A percentile compares a stretch with the other conserved stretches of the same genome.
phyloP scores from a whole-genome alignment of 805 yeast species.

The Candida alai region DNA sequence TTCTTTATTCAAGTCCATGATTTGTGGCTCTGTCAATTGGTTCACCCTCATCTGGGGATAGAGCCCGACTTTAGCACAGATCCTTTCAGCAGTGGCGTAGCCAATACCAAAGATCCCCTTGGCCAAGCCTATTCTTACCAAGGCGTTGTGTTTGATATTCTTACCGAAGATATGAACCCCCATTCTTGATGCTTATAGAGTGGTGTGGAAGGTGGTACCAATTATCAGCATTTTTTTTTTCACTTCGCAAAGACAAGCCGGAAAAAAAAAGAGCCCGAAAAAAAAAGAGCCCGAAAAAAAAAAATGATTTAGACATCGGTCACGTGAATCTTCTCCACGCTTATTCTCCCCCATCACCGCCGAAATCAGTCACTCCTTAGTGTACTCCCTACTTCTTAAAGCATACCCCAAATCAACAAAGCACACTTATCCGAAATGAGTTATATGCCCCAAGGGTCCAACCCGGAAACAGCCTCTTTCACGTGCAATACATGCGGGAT shows the following conservation, averaged over 20 bases:
- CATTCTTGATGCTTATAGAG: slow-evolving; percentile 22
- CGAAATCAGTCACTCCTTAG: too few species aligned
- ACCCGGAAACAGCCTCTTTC: slow-evolving; percentile 23
- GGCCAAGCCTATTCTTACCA: slow-evolving; percentile 59
- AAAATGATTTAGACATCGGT: too few species aligned
- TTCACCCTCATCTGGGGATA: slow-evolving; percentile 95
- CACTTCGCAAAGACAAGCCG: too few species aligned
- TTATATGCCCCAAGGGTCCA: slow-evolving; percentile 21
- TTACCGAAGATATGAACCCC: slow-evolving; percentile 45
- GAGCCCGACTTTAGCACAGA: slow-evolving; percentile 85
- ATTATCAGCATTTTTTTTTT: slow-evolving; percentile 1
- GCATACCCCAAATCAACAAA: too few species aligned
- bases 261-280: too few species aligned
- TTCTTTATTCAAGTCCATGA: slow-evolving; percentile 83
- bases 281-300: too few species aligned
- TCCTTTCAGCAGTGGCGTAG: slow-evolving; percentile 58
- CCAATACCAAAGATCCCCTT: slow-evolving; percentile 87
- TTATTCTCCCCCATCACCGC: too few species aligned
- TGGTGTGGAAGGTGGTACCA: background rate
- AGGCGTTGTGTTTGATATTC: slow-evolving; percentile 39
- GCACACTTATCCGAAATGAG: slow-evolving; percentile 7
- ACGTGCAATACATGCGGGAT: slow-evolving; percentile 41
- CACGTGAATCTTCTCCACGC: too few species aligned
- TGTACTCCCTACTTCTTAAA: too few species aligned
- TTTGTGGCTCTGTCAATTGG: slow-evolving; percentile 83